phyloP scores from a whole-genome alignment of 2,329 filamentous ascomycete species.

The Aspergillus neotritici region DNA sequence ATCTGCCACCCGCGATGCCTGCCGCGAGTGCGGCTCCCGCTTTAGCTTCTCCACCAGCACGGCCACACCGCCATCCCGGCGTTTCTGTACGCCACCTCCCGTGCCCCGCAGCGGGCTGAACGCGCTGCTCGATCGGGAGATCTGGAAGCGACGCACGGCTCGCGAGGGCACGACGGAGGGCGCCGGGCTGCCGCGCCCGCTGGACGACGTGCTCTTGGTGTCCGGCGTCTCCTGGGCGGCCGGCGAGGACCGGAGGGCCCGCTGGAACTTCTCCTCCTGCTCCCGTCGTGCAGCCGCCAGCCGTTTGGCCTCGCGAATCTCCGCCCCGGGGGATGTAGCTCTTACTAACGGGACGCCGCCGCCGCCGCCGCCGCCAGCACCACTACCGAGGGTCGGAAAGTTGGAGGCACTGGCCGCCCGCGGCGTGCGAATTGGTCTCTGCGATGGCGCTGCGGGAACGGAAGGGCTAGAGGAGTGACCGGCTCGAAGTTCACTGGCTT shows the following conservation, averaged over 20 bases:
- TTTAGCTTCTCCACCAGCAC: constrained; percentile 38
- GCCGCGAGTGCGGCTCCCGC: constrained; percentile 28
- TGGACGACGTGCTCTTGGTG: constrained; percentile 6
- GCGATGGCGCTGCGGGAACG: constrained; percentile 14
- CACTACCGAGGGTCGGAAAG: constrained; percentile 13
- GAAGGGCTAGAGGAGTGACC: constrained; percentile 11
- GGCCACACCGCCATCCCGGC: constrained; percentile 26
- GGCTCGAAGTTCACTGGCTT: constrained; percentile 11
- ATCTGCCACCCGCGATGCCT: constrained; percentile 30
- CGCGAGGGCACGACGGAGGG: constrained; percentile 17
- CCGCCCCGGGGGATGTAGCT: constrained; percentile 39
- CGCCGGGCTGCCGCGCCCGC: constrained; percentile 12
- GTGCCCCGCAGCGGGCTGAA: constrained; percentile 21
- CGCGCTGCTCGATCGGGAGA: constrained; percentile 29
- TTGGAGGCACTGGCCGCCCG: constrained; percentile 32
- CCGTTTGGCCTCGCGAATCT: constrained; percentile 32
- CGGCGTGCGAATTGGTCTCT: constrained; percentile 26
- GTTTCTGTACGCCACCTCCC: constrained; percentile 33
- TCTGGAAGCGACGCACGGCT: constrained; percentile 35
- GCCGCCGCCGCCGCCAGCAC: constrained; percentile 9
- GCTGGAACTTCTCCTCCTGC: constrained; percentile 25
- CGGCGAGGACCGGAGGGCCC: constrained; percentile 22
- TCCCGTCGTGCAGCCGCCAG: constrained; percentile 25
- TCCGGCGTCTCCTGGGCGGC: constrained; percentile 4
- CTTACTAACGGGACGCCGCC: constrained; percentile 36